Evolutionary conservation across 495 filamentous ascomycete species (phyloP).

Genomic region (Trypethelium eluteriae): DNA sequence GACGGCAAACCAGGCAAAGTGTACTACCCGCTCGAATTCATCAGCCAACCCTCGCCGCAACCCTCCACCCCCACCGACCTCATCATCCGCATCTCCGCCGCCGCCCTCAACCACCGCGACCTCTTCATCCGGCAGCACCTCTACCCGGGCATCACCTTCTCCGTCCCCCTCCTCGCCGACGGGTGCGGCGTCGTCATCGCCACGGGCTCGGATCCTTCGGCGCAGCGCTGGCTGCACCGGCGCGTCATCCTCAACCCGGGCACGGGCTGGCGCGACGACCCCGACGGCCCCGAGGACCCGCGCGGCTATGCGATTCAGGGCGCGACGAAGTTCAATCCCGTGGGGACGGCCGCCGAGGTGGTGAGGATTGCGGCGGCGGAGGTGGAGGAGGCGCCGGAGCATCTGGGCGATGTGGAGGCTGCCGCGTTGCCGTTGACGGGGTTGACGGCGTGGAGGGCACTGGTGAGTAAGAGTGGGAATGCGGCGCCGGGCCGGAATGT

Average conservation of each 20-base stretch:
- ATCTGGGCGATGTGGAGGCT: constrained; percentile 63
- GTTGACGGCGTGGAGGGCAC: constrained; percentile 78
- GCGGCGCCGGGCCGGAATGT: constrained; percentile 36
- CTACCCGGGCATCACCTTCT: constrained; percentile 75
- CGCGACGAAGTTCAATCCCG: constrained; percentile 51
- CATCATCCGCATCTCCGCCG: constrained; percentile 61
- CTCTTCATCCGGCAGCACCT: constrained; percentile 85
- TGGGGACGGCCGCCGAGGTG: constrained; percentile 66
- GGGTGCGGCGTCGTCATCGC: constrained; percentile 64
- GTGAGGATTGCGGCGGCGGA: constrained; percentile 60
- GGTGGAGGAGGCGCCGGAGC: constrained; percentile 63
- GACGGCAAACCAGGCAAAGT: constrained; percentile 79
- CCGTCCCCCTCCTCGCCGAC: constrained; percentile 68
- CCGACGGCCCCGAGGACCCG: constrained; percentile 62
- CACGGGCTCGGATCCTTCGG: constrained; percentile 47
- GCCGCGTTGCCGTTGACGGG: constrained; percentile 76
- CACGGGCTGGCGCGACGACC: constrained; percentile 63
- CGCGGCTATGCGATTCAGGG: constrained; percentile 63
- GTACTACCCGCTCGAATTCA: constrained; percentile 55
- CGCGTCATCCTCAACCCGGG: constrained; percentile 67
- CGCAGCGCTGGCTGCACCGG: constrained; percentile 50
- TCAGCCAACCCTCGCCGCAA: constrained; percentile 37
- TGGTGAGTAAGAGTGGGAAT: constrained; percentile 52
- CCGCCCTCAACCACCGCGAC: constrained; percentile 85
- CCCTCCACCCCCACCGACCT: constrained; percentile 54